A percentile compares a stretch with the other conserved stretches of the same genome.
phyloP scores from a whole-genome alignment of 2,329 filamentous ascomycete genomes.

The Colletotrichum trifolii region DNA sequence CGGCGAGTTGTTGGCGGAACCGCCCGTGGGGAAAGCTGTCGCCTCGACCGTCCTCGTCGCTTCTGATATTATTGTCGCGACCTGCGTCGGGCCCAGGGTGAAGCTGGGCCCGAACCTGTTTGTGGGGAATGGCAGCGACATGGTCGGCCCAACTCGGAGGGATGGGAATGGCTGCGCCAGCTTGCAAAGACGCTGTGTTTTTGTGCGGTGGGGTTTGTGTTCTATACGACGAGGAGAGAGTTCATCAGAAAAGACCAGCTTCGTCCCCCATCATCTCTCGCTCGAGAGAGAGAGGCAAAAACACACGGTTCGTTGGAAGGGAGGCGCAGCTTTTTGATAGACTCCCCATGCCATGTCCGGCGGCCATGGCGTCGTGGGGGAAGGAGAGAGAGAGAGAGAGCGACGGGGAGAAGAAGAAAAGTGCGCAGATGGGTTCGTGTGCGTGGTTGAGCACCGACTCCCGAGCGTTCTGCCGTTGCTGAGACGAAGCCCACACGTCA shows the following conservation, averaged over 20 bases:
- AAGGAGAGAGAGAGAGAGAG: background rate
- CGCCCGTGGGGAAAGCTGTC: constrained; percentile 7
- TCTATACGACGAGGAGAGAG: constrained; percentile 2
- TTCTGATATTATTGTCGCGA: constrained; percentile 13
- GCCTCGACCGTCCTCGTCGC: constrained; percentile 21
- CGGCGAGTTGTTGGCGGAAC: background rate
- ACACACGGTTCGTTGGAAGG: constrained; percentile 11
- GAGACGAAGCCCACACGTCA: constrained; percentile 32
- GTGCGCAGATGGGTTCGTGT: constrained; percentile 8
- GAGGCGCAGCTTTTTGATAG: constrained; percentile 36
- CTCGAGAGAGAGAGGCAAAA: background rate
- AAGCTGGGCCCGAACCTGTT: constrained; percentile 32
- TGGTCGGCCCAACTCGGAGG: constrained; percentile 19
- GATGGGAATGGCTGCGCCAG: constrained; percentile 31
- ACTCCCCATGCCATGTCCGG: constrained; percentile 32
- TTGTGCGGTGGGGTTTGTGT: constrained; percentile 7
- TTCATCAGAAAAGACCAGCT: constrained; percentile 25
- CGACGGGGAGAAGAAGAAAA: background rate
- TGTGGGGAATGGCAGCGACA: constrained; percentile 29
- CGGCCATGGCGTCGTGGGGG: constrained; percentile 27
- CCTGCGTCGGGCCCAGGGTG: constrained; percentile 17
- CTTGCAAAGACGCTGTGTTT: constrained; percentile 2
- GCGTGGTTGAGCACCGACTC: constrained; percentile 27
- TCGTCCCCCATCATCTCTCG: constrained; percentile 1
- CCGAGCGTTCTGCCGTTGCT: constrained; percentile 20